Percentiles rank a stretch among this genome's conserved stretches.
phyloP scores from a whole-genome alignment of 768 basidiomycete species.

The Gymnopilus dilepis region DNA sequence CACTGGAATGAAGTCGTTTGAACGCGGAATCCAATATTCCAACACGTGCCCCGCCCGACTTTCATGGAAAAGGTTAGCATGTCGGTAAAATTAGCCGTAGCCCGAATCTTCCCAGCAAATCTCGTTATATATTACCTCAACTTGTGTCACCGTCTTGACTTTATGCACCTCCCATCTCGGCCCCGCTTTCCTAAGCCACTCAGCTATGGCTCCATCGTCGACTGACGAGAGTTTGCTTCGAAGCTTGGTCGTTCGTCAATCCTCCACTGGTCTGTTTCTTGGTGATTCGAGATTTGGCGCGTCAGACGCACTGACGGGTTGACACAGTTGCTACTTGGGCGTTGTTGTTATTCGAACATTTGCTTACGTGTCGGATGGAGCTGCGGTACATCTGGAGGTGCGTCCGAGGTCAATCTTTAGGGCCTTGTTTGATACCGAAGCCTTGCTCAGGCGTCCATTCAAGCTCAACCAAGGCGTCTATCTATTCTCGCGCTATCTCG shows the following conservation, averaged over 20 bases:
- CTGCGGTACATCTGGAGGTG: conserved; percentile 10
- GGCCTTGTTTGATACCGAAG: too few species aligned
- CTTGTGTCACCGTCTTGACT: too few species aligned
- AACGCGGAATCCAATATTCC: too few species aligned
- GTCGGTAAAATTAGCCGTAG: too few species aligned
- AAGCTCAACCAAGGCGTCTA: conserved; percentile 7
- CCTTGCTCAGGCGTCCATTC: conserved; percentile 1
- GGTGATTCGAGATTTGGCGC: too few species aligned
- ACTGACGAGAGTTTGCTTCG: background rate
- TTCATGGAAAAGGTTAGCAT: too few species aligned
- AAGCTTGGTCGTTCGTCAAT: conserved; percentile 1
- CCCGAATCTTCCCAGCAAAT: background rate
- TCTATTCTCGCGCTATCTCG: conserved; percentile 13
- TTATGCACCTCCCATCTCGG: too few species aligned
- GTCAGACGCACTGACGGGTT: background rate
- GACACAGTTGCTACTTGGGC: conserved; percentile 3
- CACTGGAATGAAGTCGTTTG: too few species aligned
- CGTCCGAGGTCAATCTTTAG: background rate
- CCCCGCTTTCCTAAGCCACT: background rate
- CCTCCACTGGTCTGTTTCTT: conserved; percentile 4
- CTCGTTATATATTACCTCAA: background rate
- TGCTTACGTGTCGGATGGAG: conserved; percentile 2
- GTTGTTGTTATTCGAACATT: conserved; percentile 8
- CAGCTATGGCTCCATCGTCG: background rate
- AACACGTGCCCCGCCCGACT: too few species aligned